Evolutionary conservation across 2,329 filamentous ascomycete genomes (phyloP), one percentile per base, ranked within the genome.

Genomic region (Aspergillus glaucus): DNA sequence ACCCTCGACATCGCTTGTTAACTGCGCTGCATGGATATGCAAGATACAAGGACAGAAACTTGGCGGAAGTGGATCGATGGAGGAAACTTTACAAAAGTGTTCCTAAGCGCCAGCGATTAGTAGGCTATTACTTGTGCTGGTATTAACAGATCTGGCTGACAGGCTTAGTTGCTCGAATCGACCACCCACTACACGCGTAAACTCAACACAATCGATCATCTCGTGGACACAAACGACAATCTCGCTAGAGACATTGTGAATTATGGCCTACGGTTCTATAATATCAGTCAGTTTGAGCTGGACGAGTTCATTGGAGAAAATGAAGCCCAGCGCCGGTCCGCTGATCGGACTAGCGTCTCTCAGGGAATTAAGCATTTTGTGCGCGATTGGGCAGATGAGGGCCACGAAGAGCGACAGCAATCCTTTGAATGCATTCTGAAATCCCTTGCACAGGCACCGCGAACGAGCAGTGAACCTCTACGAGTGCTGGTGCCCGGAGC

Each of bases 301-400:
- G 62, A 75, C 3, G 60, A 64, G 0, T 76, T 73, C 43, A 65
- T 69, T 4, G 5, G 9, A 3, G 63, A 68, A 0, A 66, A 71
- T 1, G 65, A 70, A 1, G 60, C 65, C 0, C 42, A 52, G 34
- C 70, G 70, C 1, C 66, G 63, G 17, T 54, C 59, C 0, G 69
- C 72, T 1, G 78, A 81, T 19, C 71, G 26, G 26, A 30, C 26
- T 12, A 30, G 69, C 30, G 71, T 79, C 0, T 70, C 72, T 0
- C 79, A 82, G 54, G 71, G 77, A 0, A 56, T 82, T 46, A 82
- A 81, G 57, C 79, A 82, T 54, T 77, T 75, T 49, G 77, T 81
- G 2, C 69, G 79, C 4, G 79, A 82, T 56, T 82, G 79, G 79
- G 73, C 79, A 0, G 63, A 62, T 0, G 70, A 75, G 12, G 79